A percentile compares a stretch with the other conserved stretches of the same genome.
These are phyloP conservation scores for Fraxinus pennsylvanica DNA, from an alignment of 257 asterid genomes.

Conservation along the genomic window DNA sequence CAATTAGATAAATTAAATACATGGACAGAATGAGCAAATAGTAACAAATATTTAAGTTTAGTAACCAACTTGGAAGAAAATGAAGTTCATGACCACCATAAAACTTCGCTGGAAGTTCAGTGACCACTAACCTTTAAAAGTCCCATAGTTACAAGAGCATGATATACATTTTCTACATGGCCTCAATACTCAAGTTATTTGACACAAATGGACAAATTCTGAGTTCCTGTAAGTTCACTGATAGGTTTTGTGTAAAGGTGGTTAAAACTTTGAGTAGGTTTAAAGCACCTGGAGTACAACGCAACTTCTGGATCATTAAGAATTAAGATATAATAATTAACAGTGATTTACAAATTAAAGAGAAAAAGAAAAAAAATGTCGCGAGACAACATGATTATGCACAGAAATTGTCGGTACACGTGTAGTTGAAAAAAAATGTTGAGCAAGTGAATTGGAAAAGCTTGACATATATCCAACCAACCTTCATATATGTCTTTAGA, in stretches of 20 bases:
- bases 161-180: not conserved
- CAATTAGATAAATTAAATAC: not conserved
- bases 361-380: no score
- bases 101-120: not conserved
- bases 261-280: not conserved
- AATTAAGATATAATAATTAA: not conserved
- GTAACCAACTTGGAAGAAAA: not conserved
- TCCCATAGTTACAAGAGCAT: not conserved
- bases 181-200: not conserved
- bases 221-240: not conserved
- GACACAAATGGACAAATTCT: not conserved
- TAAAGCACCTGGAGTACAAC: not conserved
- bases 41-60: not conserved
- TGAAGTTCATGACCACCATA: not conserved
- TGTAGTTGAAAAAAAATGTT: no score
- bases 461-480: slow-evolving; percentile 26
- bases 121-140: not conserved
- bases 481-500: slow-evolving; percentile 84
- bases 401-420: no score
- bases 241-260: not conserved
- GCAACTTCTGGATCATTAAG: not conserved
- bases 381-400: no score
- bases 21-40: not conserved
- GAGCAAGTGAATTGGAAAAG: not conserved
- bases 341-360: not conserved